phyloP scores from a whole-genome alignment of 1,284 basidiomycete species.

The Trametes polyzona region DNA sequence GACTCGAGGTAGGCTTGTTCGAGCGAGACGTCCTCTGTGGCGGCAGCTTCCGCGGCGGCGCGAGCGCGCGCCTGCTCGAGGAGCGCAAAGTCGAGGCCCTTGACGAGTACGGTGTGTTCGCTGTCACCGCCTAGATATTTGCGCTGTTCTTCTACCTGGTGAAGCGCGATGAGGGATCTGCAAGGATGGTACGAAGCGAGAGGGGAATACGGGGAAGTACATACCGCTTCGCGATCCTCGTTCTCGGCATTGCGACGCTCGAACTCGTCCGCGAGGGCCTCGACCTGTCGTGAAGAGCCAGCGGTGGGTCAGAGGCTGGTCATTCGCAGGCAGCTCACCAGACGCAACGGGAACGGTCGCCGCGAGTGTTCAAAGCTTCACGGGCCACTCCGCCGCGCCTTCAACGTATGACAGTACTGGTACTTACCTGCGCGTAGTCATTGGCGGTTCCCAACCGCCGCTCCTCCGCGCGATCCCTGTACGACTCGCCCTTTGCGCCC shows the following conservation, averaged over 20 bases:
- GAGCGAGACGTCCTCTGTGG: conserved; percentile 76
- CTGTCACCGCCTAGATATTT: conserved; percentile 88
- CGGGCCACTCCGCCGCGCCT: background rate
- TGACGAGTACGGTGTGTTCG: conserved; percentile 84
- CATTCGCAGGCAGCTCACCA: too few relatives aligned
- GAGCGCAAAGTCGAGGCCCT: conserved; percentile 88
- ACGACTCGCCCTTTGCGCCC: conserved; percentile 46
- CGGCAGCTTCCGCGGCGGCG: conserved; percentile 49
- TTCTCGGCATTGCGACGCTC: conserved; percentile 60
- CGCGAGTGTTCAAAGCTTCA: too few relatives aligned
- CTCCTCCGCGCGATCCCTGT: conserved; percentile 74
- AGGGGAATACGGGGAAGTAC: conserved; percentile 24
- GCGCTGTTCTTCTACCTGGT: conserved; percentile 75
- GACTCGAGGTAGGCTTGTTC: conserved; percentile 69
- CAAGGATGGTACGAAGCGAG: background rate
- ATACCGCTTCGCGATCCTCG: conserved; percentile 61
- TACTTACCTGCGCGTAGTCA: conserved; percentile 67
- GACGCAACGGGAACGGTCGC: too few relatives aligned
- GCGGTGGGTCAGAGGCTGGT: background rate
- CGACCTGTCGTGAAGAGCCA: conserved; percentile 64
- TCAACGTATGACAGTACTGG: too few relatives aligned
- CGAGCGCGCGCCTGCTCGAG: conserved; percentile 84
- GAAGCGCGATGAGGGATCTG: background rate
- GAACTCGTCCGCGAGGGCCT: conserved; percentile 81
- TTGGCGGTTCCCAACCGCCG: conserved; percentile 62